Evolutionary conservation across 2,329 filamentous ascomycete species (phyloP).

Genomic region (Teratosphaeria zuluensis): DNA sequence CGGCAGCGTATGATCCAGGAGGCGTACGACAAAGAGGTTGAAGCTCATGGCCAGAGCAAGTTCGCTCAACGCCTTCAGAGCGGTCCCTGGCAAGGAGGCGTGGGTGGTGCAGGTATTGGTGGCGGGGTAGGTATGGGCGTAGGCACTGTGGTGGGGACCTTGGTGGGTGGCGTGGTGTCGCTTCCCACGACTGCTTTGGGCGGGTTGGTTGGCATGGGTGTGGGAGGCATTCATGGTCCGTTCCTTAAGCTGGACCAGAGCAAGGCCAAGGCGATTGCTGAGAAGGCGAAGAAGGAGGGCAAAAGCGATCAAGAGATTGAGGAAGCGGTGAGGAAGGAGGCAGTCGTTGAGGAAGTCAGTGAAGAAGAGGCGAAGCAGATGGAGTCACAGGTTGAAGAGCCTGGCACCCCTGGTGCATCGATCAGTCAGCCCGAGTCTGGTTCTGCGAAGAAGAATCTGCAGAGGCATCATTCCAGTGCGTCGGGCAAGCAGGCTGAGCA

Average conservation of each 20-base stretch:
- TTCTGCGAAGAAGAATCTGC: conserved; percentile 1
- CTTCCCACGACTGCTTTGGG: conserved; percentile 32
- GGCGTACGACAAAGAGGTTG: conserved; percentile 23
- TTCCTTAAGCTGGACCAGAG: conserved; percentile 30
- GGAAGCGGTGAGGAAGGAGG: conserved; percentile 4
- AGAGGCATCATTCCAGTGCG: conserved; percentile 2
- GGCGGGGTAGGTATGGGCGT: conserved; percentile 32
- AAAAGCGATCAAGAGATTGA: conserved; percentile 8
- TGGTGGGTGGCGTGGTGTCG: conserved; percentile 31
- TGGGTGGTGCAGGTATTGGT: conserved; percentile 34
- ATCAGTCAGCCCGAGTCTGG: conserved; percentile 3
- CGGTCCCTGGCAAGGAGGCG: conserved; percentile 32
- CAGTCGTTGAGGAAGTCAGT: conserved; percentile 1
- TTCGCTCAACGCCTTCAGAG: conserved; percentile 18
- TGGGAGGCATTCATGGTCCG: conserved; percentile 34
- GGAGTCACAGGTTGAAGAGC: not conserved
- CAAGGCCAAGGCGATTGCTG: conserved; percentile 5
- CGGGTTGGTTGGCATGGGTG: conserved; percentile 31
- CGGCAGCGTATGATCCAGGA: conserved; percentile 19
- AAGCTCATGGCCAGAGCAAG: conserved; percentile 22
- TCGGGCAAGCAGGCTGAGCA: not conserved
- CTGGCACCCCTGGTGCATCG: not conserved
- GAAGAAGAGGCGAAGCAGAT: not conserved
- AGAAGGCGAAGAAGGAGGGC: conserved; percentile 12
- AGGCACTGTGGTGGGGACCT: conserved; percentile 32